Evolutionary conservation across 2,329 filamentous ascomycete species (phyloP), one percentile per base, ranked within the genome.

Genomic region (Onygenales sp.): DNA sequence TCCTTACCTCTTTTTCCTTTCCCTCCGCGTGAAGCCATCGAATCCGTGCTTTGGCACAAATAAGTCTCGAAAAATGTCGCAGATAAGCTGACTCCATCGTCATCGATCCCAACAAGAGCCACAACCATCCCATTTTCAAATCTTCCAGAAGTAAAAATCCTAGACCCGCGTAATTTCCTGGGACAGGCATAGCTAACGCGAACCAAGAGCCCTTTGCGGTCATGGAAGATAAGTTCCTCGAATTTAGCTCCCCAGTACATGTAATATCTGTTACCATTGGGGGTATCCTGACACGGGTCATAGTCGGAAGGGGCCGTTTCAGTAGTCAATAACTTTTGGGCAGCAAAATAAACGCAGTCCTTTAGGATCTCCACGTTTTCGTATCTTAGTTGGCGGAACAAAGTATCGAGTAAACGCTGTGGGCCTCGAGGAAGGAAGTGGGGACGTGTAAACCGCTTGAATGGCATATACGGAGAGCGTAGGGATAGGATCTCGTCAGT

Each of bases 171-270:
- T 51, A 68, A 56, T 42, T 52, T 58, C 5, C 51, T 50, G 8
- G 65, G 65, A 51, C 65, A 68, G 11, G 59, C 57, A 55, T 61
- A 67, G 52, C 62, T 66, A 27, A 65, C 21, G n/a, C 61, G 58
- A 9, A 64, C 50, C 8, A 60, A 46, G 3, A 66, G 45, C 5
- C 58, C 60, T 42, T 59, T 60, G 17, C 51, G 36, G 7, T 57
- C 48, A 33, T 60, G 38, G 32, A 62, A 62, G 1, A 41, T 31
- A 13, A 59, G 44, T 10, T 60, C 58, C 39, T 61, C 59, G 14
- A 62, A 57, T 21, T 38, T n/a, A 14, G 60, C 52, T 27, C 58
- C 58, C 21, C 53, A 55, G 44, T 59, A 62, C 7, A 61, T 21
- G 9, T 55, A 58, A 41, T 58, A 59, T n/a, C 55, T 45, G 3